phyloP scores from a whole-genome alignment of 306 rosid genomes.

The Notholithocarpus densiflorus region DNA sequence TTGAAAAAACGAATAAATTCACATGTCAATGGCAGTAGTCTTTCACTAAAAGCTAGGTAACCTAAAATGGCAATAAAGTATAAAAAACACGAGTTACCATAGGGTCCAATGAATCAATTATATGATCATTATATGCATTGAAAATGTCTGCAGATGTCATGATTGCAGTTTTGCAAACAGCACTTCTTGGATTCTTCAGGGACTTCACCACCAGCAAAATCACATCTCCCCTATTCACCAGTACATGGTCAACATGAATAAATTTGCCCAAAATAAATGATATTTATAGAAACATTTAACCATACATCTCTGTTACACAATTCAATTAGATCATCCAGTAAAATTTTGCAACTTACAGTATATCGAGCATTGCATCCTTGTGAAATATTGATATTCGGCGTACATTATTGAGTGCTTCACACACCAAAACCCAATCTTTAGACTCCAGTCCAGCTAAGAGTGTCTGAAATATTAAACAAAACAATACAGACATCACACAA shows the following conservation, averaged over 20 bases:
- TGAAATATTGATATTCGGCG: slow-evolving; percentile 76
- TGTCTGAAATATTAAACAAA: slow-evolving; percentile 50
- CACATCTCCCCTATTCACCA: slow-evolving; percentile 70
- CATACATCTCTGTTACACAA: not conserved
- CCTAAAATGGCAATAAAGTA: slow-evolving; percentile 3
- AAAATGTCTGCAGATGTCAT: slow-evolving; percentile 97
- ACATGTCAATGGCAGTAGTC: not conserved
- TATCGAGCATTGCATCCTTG: slow-evolving; percentile 65
- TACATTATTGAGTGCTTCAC: slow-evolving; percentile 84
- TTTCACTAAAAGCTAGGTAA: slow-evolving; percentile 16
- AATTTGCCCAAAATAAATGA: not conserved
- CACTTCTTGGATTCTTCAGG: slow-evolving; percentile 91
- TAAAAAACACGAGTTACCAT: slow-evolving; percentile 51
- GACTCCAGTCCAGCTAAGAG: slow-evolving; percentile 75
- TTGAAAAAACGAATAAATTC: slow-evolving; percentile 6
- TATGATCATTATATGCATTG: slow-evolving; percentile 61
- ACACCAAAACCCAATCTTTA: slow-evolving; percentile 82
- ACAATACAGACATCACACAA: slow-evolving; percentile 11
- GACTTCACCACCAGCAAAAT: slow-evolving; percentile 69
- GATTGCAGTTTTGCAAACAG: slow-evolving; percentile 95
- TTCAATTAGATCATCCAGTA: not conserved
- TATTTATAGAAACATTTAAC: not conserved
- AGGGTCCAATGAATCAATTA: slow-evolving; percentile 85
- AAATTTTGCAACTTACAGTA: slow-evolving; percentile 58
- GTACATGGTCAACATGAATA: slow-evolving; percentile 12